Evolutionary conservation across 2,329 filamentous ascomycete genomes (phyloP).

Genomic region (Tolypocladium paradoxum): DNA sequence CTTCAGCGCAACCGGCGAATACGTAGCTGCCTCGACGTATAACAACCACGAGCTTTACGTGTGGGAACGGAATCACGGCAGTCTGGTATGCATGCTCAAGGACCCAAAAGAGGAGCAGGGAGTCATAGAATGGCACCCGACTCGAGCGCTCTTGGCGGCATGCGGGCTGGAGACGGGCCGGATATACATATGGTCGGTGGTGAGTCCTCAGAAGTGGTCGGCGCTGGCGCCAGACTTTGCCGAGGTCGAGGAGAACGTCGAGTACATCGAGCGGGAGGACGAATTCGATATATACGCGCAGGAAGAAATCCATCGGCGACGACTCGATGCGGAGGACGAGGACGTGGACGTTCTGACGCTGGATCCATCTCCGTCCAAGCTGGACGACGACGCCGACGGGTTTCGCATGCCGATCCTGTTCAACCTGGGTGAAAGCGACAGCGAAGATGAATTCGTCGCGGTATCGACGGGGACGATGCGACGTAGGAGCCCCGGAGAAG

Average conservation of each 20-base stretch:
- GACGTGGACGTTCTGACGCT: slow-evolving; percentile 81
- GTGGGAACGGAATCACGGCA: slow-evolving; percentile 90
- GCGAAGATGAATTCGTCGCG: slow-evolving; percentile 74
- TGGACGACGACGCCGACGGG: slow-evolving; percentile 46
- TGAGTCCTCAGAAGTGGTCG: slow-evolving; percentile 93
- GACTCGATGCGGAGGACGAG: slow-evolving; percentile 86
- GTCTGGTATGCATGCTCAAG: slow-evolving; percentile 91
- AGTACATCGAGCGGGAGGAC: slow-evolving; percentile 91
- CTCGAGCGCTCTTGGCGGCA: slow-evolving; percentile 74
- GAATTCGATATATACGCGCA: slow-evolving; percentile 97
- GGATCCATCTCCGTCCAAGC: slow-evolving; percentile 52
- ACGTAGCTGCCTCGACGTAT: slow-evolving; percentile 90
- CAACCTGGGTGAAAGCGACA: slow-evolving; percentile 87
- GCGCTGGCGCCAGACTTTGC: slow-evolving; percentile 93
- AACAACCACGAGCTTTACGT: slow-evolving; percentile 99
- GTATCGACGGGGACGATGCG: slow-evolving; percentile 73
- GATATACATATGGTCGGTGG: slow-evolving; percentile 93
- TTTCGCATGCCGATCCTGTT: slow-evolving; percentile 92
- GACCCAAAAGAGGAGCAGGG: slow-evolving; percentile 94
- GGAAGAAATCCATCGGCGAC: slow-evolving; percentile 85
- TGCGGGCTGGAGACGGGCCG: slow-evolving; percentile 87
- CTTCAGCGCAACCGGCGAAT: slow-evolving; percentile 88
- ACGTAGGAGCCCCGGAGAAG: slow-evolving; percentile 69
- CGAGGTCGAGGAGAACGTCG: slow-evolving; percentile 95
- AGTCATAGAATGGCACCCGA: slow-evolving; percentile 94